Evolutionary conservation across 805 yeast species (phyloP).

Genomic region (Saccharomycopsis sp.): DNA sequence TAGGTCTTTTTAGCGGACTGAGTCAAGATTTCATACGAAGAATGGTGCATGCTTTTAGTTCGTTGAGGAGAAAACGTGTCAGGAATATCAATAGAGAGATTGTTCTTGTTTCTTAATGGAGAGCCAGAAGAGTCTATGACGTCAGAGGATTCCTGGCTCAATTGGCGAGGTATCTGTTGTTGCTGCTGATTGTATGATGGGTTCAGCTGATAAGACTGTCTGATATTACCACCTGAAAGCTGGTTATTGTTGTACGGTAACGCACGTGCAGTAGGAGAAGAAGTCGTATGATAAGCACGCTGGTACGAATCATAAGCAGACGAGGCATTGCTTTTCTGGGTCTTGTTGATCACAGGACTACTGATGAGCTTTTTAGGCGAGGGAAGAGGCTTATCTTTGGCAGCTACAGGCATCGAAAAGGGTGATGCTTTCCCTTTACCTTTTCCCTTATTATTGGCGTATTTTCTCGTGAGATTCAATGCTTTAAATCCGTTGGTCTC

Average conservation of each 20-base stretch:
- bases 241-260: not conserved
- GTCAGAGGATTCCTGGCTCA: not conserved
- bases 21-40: slow-evolving; percentile 7
- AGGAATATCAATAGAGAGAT: slow-evolving; percentile 12
- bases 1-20: not conserved
- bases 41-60: slow-evolving; percentile 16
- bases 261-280: not conserved
- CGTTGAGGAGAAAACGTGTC: not conserved
- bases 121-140: not conserved
- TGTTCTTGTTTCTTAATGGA: slow-evolving; percentile 6
- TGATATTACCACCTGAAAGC: not conserved
- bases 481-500: not conserved
- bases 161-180: too few relatives aligned
- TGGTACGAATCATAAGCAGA: slow-evolving; percentile 1
- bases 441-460: not conserved
- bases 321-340: not conserved
- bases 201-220: not conserved
- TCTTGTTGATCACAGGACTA: not conserved
- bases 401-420: not conserved
- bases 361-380: not conserved
- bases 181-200: not conserved
- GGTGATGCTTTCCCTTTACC: not conserved
- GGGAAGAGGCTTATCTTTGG: not conserved
- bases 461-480: not conserved
- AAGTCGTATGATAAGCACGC: not conserved